These are phyloP conservation scores for Yarrowia sp. DNA, from an alignment of 805 yeast species.

Conservation along the genomic window DNA sequence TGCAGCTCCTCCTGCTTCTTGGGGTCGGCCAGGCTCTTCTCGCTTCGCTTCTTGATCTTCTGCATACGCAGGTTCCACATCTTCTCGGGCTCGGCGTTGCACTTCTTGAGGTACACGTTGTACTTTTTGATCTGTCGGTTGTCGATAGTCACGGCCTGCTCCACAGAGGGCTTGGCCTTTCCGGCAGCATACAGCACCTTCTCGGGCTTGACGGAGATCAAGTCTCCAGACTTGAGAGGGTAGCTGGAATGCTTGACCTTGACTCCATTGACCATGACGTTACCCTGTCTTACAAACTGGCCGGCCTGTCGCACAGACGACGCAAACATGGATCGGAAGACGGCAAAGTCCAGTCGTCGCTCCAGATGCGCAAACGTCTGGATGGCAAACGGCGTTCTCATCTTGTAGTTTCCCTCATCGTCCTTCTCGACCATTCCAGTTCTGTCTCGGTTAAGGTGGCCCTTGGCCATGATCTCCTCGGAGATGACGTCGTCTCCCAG, in stretches of 20 bases:
- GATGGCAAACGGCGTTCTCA: constrained; percentile 70
- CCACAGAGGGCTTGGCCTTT: constrained; percentile 71
- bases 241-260: constrained; percentile 75
- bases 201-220: constrained; percentile 81
- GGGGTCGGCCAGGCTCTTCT: constrained; percentile 2
- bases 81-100: constrained; percentile 54
- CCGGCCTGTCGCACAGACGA: constrained; percentile 92
- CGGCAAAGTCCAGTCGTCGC: constrained; percentile 82
- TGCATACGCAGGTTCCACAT: constrained; percentile 46
- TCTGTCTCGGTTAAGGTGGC: no score
- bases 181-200: constrained; percentile 85
- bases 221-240: constrained; percentile 77
- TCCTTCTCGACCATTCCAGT: constrained; percentile 46
- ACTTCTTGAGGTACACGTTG: constrained; percentile 68
- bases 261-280: constrained; percentile 83
- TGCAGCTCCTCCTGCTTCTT: constrained; percentile 7
- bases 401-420: constrained; percentile 30
- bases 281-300: constrained; percentile 75
- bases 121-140: constrained; percentile 68
- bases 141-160: constrained; percentile 66
- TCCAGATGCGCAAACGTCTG: constrained; percentile 90
- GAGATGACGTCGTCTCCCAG: constrained; percentile 5
- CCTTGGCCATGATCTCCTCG: neutral
- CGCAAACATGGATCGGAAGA: constrained; percentile 91
- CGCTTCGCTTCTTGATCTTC: constrained; percentile 25